These are phyloP conservation scores for Dryas integrifolia DNA, from an alignment of 331 rosid species.

Conservation along the genomic window DNA sequence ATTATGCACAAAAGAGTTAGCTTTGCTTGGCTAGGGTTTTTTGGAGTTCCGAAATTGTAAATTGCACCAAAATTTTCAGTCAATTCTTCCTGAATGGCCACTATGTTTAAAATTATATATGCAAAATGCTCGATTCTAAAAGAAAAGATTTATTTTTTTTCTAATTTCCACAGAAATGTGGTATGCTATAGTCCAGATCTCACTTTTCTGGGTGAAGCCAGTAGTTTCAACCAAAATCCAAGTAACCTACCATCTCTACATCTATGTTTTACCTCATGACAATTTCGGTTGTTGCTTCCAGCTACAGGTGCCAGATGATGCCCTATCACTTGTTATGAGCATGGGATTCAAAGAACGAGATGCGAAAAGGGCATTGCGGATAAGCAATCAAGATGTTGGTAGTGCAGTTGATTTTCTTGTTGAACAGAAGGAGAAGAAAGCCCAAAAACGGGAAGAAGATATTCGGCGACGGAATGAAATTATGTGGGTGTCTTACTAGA, in stretches of 20 bases:
- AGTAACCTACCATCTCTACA: background rate
- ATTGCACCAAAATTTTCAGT: background rate
- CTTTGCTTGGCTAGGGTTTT: background rate
- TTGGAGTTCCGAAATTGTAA: background rate
- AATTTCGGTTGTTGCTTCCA: slow-evolving; percentile 34
- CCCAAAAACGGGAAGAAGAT: slow-evolving; percentile 59
- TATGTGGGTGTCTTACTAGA: slow-evolving; percentile 37
- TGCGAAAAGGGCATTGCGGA: slow-evolving; percentile 76
- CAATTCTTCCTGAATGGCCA: background rate
- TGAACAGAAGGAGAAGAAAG: slow-evolving; percentile 61
- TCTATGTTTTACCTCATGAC: slow-evolving; percentile 7
- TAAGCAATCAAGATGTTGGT: slow-evolving; percentile 83
- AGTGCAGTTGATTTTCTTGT: slow-evolving; percentile 78
- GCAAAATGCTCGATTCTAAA: background rate
- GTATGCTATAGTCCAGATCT: background rate
- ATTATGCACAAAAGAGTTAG: background rate
- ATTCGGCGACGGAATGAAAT: slow-evolving; percentile 49
- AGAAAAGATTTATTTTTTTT: background rate
- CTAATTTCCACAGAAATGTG: background rate
- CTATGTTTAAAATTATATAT: background rate
- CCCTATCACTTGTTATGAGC: slow-evolving; percentile 78
- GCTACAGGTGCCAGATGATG: slow-evolving; percentile 86
- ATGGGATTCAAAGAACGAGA: slow-evolving; percentile 75
- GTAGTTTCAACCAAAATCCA: background rate
- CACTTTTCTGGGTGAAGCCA: background rate